Conservation (phyloP, 805 yeast species). For the Candida krabiensis region DNA sequence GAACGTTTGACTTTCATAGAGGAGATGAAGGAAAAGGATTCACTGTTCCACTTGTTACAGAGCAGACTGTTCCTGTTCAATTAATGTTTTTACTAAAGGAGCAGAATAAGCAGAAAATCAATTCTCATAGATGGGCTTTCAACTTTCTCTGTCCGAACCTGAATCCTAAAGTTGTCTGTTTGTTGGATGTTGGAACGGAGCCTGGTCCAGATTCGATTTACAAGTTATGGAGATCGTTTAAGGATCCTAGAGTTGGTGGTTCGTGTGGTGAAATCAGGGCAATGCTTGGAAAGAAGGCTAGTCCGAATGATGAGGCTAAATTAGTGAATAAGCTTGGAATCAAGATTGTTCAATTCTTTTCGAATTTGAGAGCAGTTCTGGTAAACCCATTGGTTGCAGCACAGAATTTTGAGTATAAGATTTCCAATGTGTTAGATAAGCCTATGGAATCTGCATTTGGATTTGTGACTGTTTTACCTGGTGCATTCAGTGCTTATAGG, state of each 20-base stretch:
- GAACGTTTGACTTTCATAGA: slow-evolving; percentile 39
- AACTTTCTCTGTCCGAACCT: slow-evolving; percentile 84
- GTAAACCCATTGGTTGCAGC: slow-evolving; percentile 89
- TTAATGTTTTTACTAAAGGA: slow-evolving; percentile 86
- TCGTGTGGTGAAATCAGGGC: slow-evolving; percentile 97
- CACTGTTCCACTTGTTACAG: slow-evolving; percentile 64
- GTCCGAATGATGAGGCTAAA: slow-evolving; percentile 32
- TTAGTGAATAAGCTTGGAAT: slow-evolving; percentile 22
- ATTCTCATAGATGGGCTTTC: slow-evolving; percentile 95
- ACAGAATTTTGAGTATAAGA: slow-evolving; percentile 94
- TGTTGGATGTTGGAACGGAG: slow-evolving; percentile 92
- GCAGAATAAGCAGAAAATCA: slow-evolving; percentile 84
- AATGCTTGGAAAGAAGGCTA: slow-evolving; percentile 39
- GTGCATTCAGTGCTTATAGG: slow-evolving; percentile 94
- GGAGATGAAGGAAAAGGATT: slow-evolving; percentile 47
- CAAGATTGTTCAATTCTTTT: slow-evolving; percentile 46
- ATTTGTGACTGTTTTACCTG: slow-evolving; percentile 90
- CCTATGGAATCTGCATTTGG: slow-evolving; percentile 95
- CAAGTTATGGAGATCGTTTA: slow-evolving; percentile 85
- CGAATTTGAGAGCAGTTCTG: slow-evolving; percentile 44
- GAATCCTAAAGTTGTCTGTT: slow-evolving; percentile 76
- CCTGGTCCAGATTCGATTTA: slow-evolving; percentile 86
- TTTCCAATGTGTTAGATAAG: slow-evolving; percentile 90
- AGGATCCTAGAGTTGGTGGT: slow-evolving; percentile 83
- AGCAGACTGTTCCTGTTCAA: slow-evolving; percentile 74